A percentile compares a stretch with the other conserved stretches of the same genome.
These are phyloP conservation scores for Symbiodinium pilosum DNA, from an alignment of 73 alveolate genomes.

Conservation along the genomic window DNA sequence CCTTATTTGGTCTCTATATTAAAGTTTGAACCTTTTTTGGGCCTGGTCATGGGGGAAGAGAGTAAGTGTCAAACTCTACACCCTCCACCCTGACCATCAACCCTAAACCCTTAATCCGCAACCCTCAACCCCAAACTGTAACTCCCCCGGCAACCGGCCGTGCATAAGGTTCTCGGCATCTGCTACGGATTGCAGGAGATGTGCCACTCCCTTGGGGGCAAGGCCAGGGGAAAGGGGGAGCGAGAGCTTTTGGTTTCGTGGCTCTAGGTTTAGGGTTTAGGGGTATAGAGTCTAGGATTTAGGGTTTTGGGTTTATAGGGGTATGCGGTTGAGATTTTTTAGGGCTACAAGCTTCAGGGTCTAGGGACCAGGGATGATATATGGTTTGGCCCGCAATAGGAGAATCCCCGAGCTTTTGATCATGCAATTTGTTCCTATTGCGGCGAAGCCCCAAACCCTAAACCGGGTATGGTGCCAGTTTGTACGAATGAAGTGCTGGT, in stretches of 20 bases:
- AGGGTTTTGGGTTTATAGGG: not conserved
- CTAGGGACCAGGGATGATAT: not conserved
- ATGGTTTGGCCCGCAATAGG: too few relatives aligned
- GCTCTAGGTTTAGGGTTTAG: not conserved
- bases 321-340: not conserved
- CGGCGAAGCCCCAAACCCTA: not conserved
- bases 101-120: too few relatives aligned
- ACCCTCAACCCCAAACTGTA: too few relatives aligned
- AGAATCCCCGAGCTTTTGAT: not conserved
- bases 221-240: not conserved
- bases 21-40: too few relatives aligned
- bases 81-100: too few relatives aligned
- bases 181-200: constrained; percentile 94
- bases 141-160: too few relatives aligned
- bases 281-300: not conserved
- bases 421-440: not conserved
- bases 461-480: too few relatives aligned
- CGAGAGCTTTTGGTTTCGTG: not conserved
- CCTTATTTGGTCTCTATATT: too few relatives aligned
- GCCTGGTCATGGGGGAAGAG: too few relatives aligned
- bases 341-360: not conserved
- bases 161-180: constrained; percentile 73
- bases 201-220: constrained; percentile 85
- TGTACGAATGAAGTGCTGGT: too few relatives aligned
- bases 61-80: too few relatives aligned